Percentiles rank a stretch among this genome's conserved stretches.
Conservation (phyloP, 2,329 filamentous ascomycete species). For the Spiromastix sp. region DNA sequence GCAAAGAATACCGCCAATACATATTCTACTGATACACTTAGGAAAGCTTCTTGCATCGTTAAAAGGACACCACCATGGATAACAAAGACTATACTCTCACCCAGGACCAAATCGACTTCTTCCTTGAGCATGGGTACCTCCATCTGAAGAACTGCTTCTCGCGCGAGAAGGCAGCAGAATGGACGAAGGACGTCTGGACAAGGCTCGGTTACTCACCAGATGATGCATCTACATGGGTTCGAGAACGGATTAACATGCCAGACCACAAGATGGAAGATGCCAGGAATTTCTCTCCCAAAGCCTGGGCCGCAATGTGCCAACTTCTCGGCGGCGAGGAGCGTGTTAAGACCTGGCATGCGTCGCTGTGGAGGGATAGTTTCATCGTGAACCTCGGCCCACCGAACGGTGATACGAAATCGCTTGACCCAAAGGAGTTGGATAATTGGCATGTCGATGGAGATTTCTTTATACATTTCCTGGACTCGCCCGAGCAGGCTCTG, state of each 20-base stretch:
- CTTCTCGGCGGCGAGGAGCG: conserved; percentile 54
- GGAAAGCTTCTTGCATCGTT: no score
- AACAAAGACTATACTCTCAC: conserved; percentile 23
- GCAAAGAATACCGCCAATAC: no score
- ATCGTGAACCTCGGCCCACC: conserved; percentile 59
- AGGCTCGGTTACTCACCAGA: conserved; percentile 54
- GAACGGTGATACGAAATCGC: conserved; percentile 40
- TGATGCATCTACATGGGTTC: conserved; percentile 57
- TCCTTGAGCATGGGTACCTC: conserved; percentile 46
- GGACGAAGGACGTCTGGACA: conserved; percentile 48
- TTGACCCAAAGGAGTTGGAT: conserved; percentile 42
- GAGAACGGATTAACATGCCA: conserved; percentile 55
- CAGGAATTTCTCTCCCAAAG: conserved; percentile 50
- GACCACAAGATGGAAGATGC: conserved; percentile 45
- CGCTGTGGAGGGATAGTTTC: conserved; percentile 55
- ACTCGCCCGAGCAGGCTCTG: conserved; percentile 58
- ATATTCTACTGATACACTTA: no score
- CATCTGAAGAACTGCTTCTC: conserved; percentile 45
- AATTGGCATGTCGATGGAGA: conserved; percentile 63
- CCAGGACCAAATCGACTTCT: conserved; percentile 41
- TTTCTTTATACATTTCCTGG: conserved; percentile 63
- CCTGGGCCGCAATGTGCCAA: conserved; percentile 57
- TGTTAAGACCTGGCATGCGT: conserved; percentile 33
- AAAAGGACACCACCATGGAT: conserved; percentile 1
- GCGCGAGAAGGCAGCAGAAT: conserved; percentile 35